Base-by-base conservation (phyloP, 192 early-diverging fungal species). In the Linnemannia schmuckeri region DNA sequence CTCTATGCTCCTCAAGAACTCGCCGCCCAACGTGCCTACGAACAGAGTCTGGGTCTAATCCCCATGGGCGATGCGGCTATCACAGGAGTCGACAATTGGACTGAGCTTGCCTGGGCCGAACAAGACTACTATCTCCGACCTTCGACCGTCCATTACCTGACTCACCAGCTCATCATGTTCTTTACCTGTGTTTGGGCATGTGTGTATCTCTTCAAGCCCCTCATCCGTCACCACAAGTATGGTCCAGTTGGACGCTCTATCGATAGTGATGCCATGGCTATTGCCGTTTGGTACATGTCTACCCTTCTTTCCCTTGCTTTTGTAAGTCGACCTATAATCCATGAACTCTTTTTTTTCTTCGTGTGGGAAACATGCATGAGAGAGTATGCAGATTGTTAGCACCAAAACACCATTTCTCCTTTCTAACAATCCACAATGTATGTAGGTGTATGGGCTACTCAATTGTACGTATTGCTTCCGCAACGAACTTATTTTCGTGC, bases 201-300 rank as follows among this genome's bases (percentile, higher is more conserved):
- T 4, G 18, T 87, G 3, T 87, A 87, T 66, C 85, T 87, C 71
- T 87, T 87, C 72, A 66, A 81, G 12, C 85, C 79, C 1, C 49
- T 87, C 22, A 18, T 87, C 15, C 38, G 38, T 7, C 79, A 87
- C 22, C 85, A 87, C 33, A 75, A 75, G 22, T 49, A 79, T 1
- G 79, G 75, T 12, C 78, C 76, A 37, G 41, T 78, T 7, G 79
- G 71, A 9, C 75, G 79, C 24, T 61, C 79, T 13, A 72, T 87
- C 10, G 76, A 87, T 22, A 81, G 79, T 40, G 85, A 87, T 15
- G 81, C 78, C 76, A 73, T 87, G 76, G 85, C 85, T 1, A 41
- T 87, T 12, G 85, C 79, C 52, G 79, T 87, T 20, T 87, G 85
- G 85, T 87, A 87, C n/a, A 15, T 81, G 35, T 73, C 76, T 0